Percentiles rank a stretch among this genome's conserved stretches.
phyloP scores from a whole-genome alignment of 225 moss, liverwort and hornwort species.

The Polytrichum commune region DNA sequence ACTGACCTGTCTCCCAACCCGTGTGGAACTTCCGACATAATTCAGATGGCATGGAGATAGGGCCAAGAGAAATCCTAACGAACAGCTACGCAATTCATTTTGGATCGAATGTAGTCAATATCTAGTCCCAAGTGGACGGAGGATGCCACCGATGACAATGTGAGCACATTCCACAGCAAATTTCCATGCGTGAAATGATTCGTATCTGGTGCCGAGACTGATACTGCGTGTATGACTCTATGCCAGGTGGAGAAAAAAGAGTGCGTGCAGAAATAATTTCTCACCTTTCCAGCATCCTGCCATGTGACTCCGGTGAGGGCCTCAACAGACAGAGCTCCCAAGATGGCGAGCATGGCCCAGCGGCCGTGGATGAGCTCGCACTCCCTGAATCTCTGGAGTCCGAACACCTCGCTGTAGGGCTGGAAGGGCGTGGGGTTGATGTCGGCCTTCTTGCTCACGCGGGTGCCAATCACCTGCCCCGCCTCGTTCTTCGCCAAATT shows the following conservation, averaged over 20 bases:
- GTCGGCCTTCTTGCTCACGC: conserved; percentile 79
- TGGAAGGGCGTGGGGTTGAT: conserved; percentile 96
- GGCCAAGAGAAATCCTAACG: too few relatives aligned
- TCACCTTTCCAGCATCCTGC: conserved; percentile 98
- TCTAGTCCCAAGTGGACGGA: too few relatives aligned
- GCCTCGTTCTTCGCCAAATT: conserved; percentile 84
- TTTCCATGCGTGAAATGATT: too few relatives aligned
- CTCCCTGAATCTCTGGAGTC: conserved; percentile 96
- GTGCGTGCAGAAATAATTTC: not conserved
- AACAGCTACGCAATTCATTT: too few relatives aligned
- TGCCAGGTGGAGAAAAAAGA: not conserved
- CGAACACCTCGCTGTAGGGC: conserved; percentile 99
- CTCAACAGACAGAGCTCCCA: conserved; percentile 90
- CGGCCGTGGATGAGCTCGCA: conserved; percentile 98
- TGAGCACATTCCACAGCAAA: too few relatives aligned
- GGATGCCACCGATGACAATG: too few relatives aligned
- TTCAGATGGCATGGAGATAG: too few relatives aligned
- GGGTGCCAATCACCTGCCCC: conserved; percentile 81
- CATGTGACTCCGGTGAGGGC: conserved; percentile 91
- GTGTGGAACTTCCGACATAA: too few relatives aligned
- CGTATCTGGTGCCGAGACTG: too few relatives aligned
- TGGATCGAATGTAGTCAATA: too few relatives aligned
- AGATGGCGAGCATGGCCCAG: conserved; percentile 94
- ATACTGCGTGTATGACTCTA: too few relatives aligned
- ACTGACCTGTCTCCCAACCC: too few relatives aligned